Conservation (phyloP, 164 flowering plant genomes). For the Annona cherimola region DNA sequence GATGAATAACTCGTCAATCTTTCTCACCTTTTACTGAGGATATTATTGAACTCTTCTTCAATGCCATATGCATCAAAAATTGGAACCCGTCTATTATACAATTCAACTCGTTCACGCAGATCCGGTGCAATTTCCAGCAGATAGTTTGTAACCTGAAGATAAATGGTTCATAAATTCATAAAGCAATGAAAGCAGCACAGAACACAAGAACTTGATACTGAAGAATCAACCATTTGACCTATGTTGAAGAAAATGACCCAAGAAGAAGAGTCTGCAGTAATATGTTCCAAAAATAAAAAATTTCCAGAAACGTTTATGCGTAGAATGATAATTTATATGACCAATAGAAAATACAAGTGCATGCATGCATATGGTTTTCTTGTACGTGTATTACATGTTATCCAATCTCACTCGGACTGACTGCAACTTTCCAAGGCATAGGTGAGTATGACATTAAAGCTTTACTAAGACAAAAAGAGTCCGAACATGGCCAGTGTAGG, state of each 20-base stretch:
- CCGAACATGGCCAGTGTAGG: too few relatives aligned
- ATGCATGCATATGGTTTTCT: too few relatives aligned
- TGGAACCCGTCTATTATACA: slow-evolving; percentile 64
- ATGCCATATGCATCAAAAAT: slow-evolving; percentile 82
- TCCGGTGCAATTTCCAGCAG: slow-evolving; percentile 94
- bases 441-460: too few relatives aligned
- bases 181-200: not conserved
- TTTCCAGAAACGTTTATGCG: too few relatives aligned
- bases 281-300: too few relatives aligned
- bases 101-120: slow-evolving; percentile 81
- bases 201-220: not conserved
- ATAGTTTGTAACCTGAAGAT: slow-evolving; percentile 75
- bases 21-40: slow-evolving; percentile 84
- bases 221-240: not conserved
- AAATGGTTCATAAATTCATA: not conserved
- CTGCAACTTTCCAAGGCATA: too few relatives aligned
- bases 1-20: not conserved
- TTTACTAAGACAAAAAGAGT: too few relatives aligned
- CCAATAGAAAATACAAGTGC: too few relatives aligned
- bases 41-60: slow-evolving; percentile 82
- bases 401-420: too few relatives aligned
- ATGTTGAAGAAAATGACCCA: not conserved
- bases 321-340: too few relatives aligned
- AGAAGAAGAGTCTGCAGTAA: not conserved
- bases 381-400: too few relatives aligned